A percentile compares a stretch with the other conserved stretches of the same genome.
Evolutionary conservation across 495 filamentous ascomycete genomes (phyloP).

Genomic region (Neurospora sp.): DNA sequence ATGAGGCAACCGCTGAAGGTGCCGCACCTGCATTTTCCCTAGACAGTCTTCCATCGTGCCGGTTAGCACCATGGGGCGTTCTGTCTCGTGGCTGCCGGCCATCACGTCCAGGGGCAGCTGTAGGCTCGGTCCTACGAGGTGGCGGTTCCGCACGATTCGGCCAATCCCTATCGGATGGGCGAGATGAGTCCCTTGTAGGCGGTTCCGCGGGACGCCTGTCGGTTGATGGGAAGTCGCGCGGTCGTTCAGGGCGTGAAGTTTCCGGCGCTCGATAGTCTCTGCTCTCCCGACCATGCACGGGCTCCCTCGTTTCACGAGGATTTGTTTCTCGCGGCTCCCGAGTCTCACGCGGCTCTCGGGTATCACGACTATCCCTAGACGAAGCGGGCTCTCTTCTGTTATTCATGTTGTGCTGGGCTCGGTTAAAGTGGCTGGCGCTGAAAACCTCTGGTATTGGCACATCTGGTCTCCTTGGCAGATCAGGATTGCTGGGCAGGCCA

Average conservation of each 20-base stretch:
- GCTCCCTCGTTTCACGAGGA: slow-evolving; percentile 28
- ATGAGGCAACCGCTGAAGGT: slow-evolving; percentile 21
- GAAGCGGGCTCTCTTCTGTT: slow-evolving; percentile 15
- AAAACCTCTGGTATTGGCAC: slow-evolving; percentile 30
- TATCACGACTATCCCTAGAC: slow-evolving; percentile 18
- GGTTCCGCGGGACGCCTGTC: slow-evolving; percentile 19
- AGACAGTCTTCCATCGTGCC: slow-evolving; percentile 23
- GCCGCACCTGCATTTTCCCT: slow-evolving; percentile 21
- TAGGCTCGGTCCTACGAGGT: slow-evolving; percentile 21
- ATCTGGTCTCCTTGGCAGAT: slow-evolving; percentile 36
- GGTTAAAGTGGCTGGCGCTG: slow-evolving; percentile 28
- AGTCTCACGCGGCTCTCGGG: slow-evolving; percentile 27
- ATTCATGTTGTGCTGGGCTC: slow-evolving; percentile 21
- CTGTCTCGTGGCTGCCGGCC: slow-evolving; percentile 27
- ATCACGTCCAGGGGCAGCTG: slow-evolving; percentile 24
- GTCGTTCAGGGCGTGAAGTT: slow-evolving; percentile 16
- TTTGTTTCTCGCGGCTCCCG: slow-evolving; percentile 28
- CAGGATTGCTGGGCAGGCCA: slow-evolving; percentile 27
- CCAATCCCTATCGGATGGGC: slow-evolving; percentile 24
- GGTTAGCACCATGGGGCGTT: slow-evolving; percentile 13
- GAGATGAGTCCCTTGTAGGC: slow-evolving; percentile 19
- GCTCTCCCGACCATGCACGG: slow-evolving; percentile 21
- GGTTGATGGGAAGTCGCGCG: slow-evolving; percentile 15
- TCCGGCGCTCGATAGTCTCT: slow-evolving; percentile 25
- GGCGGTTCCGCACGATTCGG: slow-evolving; percentile 22